These are phyloP conservation scores for Cyclotella distinguenda DNA, from an alignment of 108 stramenopile species.

Conservation along the genomic window DNA sequence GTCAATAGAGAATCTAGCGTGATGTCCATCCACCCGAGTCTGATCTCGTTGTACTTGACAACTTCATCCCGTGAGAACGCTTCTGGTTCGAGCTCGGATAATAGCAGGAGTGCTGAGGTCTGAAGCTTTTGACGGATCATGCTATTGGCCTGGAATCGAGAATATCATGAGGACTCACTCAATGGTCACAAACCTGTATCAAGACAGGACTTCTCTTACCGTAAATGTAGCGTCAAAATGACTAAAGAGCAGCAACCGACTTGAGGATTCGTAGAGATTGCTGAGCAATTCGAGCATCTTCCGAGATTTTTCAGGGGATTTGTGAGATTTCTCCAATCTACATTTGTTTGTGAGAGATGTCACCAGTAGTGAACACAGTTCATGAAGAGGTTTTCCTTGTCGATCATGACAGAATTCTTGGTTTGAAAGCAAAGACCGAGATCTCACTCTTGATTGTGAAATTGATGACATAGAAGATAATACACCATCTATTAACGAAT, in stretches of 20 bases:
- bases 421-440: constrained; percentile 24
- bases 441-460: constrained; percentile 24
- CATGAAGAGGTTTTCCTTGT: constrained; percentile 15
- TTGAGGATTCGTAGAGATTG: constrained; percentile 24
- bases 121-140: constrained; percentile 30
- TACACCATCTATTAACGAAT: constrained; percentile 12
- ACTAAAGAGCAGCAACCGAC: constrained; percentile 23
- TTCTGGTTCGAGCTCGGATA: constrained; percentile 12
- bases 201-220: constrained; percentile 24
- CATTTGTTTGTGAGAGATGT: constrained; percentile 15
- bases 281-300: constrained; percentile 24
- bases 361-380: constrained; percentile 32
- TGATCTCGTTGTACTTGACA: constrained; percentile 23
- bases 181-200: no score
- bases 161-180: no score
- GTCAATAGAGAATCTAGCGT: constrained; percentile 20
- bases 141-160: background rate
- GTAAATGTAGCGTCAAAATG: constrained; percentile 8
- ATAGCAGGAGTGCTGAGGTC: constrained; percentile 22
- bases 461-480: constrained; percentile 19
- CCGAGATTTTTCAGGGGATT: background rate
- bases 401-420: constrained; percentile 3
- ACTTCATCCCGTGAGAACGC: constrained; percentile 12
- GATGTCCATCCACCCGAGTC: constrained; percentile 36
- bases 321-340: background rate